Percentiles rank a stretch among this genome's conserved stretches.
Evolutionary conservation across 805 yeast species (phyloP).

Genomic region (Yamadazyma laniorum): DNA sequence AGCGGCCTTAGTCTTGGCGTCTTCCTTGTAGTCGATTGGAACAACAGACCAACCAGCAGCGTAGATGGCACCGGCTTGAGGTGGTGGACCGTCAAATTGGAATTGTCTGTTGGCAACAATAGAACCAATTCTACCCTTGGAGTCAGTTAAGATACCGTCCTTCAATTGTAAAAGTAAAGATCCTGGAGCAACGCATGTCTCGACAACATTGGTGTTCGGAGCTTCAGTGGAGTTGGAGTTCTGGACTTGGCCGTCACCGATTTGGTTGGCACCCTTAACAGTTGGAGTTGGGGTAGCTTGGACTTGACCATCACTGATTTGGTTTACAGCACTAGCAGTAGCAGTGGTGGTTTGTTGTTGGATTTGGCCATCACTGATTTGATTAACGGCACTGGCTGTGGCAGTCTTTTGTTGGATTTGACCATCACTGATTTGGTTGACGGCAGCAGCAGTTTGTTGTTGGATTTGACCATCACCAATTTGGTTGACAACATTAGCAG

Average conservation of each 20-base stretch:
- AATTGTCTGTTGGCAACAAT: slow-evolving; percentile 62
- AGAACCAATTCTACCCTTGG: slow-evolving; percentile 43
- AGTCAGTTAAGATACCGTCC: slow-evolving; percentile 30
- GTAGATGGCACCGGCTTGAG: slow-evolving; percentile 72
- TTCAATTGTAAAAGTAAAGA: slow-evolving; percentile 21
- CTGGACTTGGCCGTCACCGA: slow-evolving; percentile 36
- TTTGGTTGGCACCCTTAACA: slow-evolving; percentile 30
- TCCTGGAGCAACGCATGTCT: slow-evolving; percentile 12
- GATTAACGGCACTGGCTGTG: slow-evolving; percentile 25
- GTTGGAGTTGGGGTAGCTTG: slow-evolving; percentile 24
- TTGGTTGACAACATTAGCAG: slow-evolving; percentile 33
- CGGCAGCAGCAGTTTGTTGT: slow-evolving; percentile 26
- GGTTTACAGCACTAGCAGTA: slow-evolving; percentile 29
- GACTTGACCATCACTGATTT: slow-evolving; percentile 48
- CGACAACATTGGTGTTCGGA: slow-evolving; percentile 16
- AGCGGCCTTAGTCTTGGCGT: slow-evolving; percentile 9
- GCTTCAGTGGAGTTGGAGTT: slow-evolving; percentile 19
- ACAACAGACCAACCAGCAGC: slow-evolving; percentile 61
- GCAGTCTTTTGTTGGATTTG: slow-evolving; percentile 28
- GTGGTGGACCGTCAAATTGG: slow-evolving; percentile 80
- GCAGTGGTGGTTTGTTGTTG: slow-evolving; percentile 22
- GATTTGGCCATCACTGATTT: slow-evolving; percentile 47
- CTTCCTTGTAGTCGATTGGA: slow-evolving; percentile 15
- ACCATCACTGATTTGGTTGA: slow-evolving; percentile 36
- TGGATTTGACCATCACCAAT: slow-evolving; percentile 49